Evolutionary conservation across 345 rosid species (phyloP).

Genomic region (Eutrema japonicum): DNA sequence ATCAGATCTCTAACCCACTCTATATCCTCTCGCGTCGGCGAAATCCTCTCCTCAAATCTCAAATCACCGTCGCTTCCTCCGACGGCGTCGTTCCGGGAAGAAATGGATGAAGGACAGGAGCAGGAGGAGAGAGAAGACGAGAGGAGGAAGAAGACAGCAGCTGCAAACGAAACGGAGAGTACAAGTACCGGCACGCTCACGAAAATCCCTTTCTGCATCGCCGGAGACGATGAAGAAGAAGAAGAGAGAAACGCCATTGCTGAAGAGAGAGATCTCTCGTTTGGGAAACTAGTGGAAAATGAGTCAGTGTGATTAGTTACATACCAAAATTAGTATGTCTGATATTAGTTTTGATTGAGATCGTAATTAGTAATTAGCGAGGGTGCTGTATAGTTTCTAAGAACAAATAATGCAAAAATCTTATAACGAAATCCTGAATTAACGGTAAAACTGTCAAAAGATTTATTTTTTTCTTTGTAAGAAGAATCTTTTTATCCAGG

Average conservation of each 20-base stretch:
- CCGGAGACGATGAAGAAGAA: conserved; percentile 32
- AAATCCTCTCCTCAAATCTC: conserved; percentile 45
- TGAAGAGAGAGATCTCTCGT: conserved; percentile 27
- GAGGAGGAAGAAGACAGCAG: conserved; percentile 72
- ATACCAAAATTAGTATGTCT: conserved; percentile 22
- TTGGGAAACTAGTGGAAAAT: conserved; percentile 29
- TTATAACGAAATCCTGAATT: neutral
- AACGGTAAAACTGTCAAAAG: neutral
- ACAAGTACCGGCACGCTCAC: conserved; percentile 70
- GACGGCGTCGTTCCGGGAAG: conserved; percentile 27
- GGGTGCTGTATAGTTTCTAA: no score
- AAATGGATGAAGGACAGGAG: conserved; percentile 52
- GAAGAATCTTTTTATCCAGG: neutral
- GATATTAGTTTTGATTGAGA: neutral
- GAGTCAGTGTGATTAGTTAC: neutral
- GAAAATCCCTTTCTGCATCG: conserved; percentile 66
- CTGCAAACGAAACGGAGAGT: conserved; percentile 64
- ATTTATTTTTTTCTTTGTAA: neutral
- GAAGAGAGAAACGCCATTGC: conserved; percentile 43
- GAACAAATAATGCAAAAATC: no score
- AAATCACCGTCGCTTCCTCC: conserved; percentile 23
- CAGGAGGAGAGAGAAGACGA: conserved; percentile 75
- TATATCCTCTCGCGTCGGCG: conserved; percentile 63
- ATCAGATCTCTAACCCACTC: conserved; percentile 91
- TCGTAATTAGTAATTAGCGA: neutral